Conservation (phyloP, 1,284 basidiomycete genomes). For the Blastosporella zonata region DNA sequence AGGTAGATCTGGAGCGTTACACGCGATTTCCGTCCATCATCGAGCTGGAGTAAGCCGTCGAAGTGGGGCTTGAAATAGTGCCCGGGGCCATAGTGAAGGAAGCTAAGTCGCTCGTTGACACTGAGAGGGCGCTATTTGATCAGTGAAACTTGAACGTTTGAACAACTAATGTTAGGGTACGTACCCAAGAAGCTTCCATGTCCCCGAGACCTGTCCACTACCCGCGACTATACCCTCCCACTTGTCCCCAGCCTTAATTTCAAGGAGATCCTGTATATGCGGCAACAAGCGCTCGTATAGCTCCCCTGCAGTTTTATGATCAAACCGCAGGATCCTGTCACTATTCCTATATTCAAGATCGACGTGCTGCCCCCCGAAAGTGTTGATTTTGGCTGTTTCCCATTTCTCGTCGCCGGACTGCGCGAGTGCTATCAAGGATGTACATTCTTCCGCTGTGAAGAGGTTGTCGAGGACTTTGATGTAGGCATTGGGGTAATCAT, state of each 20-base stretch:
- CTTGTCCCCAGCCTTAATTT: conserved; percentile 25
- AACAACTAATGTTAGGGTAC: conserved; percentile 4
- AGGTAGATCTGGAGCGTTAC: conserved; percentile 38
- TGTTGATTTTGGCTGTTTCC: conserved; percentile 28
- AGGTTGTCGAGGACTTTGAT: conserved; percentile 36
- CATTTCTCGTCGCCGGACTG: conserved; percentile 30
- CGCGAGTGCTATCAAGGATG: conserved; percentile 31
- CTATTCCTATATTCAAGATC: conserved; percentile 32
- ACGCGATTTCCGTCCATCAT: conserved; percentile 28
- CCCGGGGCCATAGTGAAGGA: conserved; percentile 33
- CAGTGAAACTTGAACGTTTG: not conserved
- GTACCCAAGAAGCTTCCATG: conserved; percentile 30
- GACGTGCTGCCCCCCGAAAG: conserved; percentile 23
- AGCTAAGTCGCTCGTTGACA: conserved; percentile 35
- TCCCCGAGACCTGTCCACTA: conserved; percentile 15
- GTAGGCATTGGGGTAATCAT: conserved; percentile 29
- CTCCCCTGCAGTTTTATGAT: conserved; percentile 26
- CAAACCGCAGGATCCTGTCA: conserved; percentile 34
- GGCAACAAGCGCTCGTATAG: conserved; percentile 31
- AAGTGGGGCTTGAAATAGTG: conserved; percentile 34
- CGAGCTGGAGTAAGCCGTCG: conserved; percentile 29
- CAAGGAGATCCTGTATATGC: conserved; percentile 28
- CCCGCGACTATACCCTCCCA: conserved; percentile 28
- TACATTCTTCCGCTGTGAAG: conserved; percentile 34
- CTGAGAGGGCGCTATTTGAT: conserved; percentile 19